These are phyloP conservation scores for Trichoderma sp. DNA, from an alignment of 2,329 filamentous ascomycete genomes.

Conservation along the genomic window DNA sequence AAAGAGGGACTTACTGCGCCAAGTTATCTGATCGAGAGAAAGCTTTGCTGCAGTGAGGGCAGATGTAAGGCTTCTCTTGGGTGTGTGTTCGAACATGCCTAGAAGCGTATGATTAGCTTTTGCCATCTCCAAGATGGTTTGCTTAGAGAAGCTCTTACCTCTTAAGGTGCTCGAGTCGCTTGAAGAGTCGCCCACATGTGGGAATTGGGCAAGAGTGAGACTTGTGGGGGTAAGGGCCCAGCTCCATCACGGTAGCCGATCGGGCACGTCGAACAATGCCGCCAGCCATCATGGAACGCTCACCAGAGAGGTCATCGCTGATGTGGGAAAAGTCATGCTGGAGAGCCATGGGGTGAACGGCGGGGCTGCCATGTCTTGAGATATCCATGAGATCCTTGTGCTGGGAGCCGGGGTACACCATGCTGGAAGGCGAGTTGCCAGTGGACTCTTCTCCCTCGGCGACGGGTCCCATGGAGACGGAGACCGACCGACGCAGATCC, in stretches of 20 bases:
- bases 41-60: conserved; percentile 96
- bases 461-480: conserved; percentile 78
- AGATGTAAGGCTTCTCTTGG: conserved; percentile 97
- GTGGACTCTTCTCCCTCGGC: conserved; percentile 75
- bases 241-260: conserved; percentile 93
- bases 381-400: conserved; percentile 78
- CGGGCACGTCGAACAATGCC: conserved; percentile 84
- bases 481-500: conserved; percentile 87
- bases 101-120: conserved; percentile 27
- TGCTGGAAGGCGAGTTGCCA: conserved; percentile 74
- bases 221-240: conserved; percentile 94
- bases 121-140: not conserved
- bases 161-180: conserved; percentile 98
- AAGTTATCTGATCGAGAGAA: conserved; percentile 99
- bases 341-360: conserved; percentile 65
- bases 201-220: conserved; percentile 99
- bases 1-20: conserved; percentile 71
- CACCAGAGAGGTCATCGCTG: conserved; percentile 60
- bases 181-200: conserved; percentile 94
- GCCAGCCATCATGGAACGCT: conserved; percentile 55
- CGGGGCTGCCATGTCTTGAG: conserved; percentile 80
- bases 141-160: conserved; percentile 60
- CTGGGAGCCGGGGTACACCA: conserved; percentile 68
- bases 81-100: conserved; percentile 99
- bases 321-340: conserved; percentile 68